Evolutionary conservation across 1,139 yeast species (phyloP).

Genomic region (Candida mesenterica): DNA sequence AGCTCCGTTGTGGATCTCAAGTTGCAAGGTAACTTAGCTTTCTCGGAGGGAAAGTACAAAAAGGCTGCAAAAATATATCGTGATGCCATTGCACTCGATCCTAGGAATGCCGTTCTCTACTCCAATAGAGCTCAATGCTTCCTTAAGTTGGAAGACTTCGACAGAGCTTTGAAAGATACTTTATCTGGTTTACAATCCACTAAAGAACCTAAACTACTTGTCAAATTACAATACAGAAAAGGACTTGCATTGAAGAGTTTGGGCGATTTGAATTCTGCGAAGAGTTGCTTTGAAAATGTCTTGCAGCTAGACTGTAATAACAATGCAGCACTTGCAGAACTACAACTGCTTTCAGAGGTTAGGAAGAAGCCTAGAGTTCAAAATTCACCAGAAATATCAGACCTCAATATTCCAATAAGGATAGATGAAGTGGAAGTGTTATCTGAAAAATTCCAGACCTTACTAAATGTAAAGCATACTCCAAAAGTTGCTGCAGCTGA

Average conservation of each 20-base stretch:
- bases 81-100: slow-evolving; percentile 60
- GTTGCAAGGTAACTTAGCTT: slow-evolving; percentile 65
- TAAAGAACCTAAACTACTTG: slow-evolving; percentile 25
- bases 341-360: slow-evolving; percentile 15
- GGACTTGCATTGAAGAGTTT: slow-evolving; percentile 47
- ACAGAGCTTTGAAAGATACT: slow-evolving; percentile 62
- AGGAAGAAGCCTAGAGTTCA: slow-evolving; percentile 11
- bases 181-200: slow-evolving; percentile 51
- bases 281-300: slow-evolving; percentile 38
- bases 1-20: slow-evolving; percentile 33
- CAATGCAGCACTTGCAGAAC: slow-evolving; percentile 29
- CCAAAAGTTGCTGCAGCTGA: not conserved
- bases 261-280: slow-evolving; percentile 32
- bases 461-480: slow-evolving; percentile 2
- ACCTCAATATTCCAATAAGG: slow-evolving; percentile 24
- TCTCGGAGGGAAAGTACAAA: slow-evolving; percentile 49
- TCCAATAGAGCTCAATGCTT: slow-evolving; percentile 81
- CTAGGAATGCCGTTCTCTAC: slow-evolving; percentile 59
- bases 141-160: slow-evolving; percentile 53
- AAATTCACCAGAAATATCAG: not conserved
- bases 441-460: slow-evolving; percentile 36
- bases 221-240: slow-evolving; percentile 59
- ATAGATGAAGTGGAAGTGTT: slow-evolving; percentile 45
- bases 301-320: slow-evolving; percentile 47
- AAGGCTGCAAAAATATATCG: slow-evolving; percentile 64